A percentile compares a stretch with the other conserved stretches of the same genome.
These are phyloP conservation scores for Rhizopus sp. DNA, from an alignment of 371 early-diverging fungal species.

Conservation along the genomic window DNA sequence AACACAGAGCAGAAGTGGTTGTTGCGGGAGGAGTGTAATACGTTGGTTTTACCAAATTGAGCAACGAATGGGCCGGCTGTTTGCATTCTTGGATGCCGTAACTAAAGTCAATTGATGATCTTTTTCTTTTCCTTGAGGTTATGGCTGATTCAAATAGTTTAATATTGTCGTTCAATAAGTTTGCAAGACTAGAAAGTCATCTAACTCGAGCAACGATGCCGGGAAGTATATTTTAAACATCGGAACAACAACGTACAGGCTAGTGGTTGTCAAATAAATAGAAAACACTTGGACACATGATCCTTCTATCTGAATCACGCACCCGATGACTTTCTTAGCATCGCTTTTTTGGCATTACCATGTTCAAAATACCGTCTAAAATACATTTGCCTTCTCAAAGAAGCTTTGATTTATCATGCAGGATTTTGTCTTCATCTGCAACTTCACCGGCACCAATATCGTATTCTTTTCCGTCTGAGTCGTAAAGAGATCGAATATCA, in stretches of 20 bases:
- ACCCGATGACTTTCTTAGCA: conserved; percentile 2
- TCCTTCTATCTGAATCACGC: conserved; percentile 8
- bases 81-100: neutral
- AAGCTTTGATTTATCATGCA: conserved; percentile 11
- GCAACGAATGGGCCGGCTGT: conserved; percentile 5
- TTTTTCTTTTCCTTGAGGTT: neutral
- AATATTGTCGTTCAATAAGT: conserved; percentile 4
- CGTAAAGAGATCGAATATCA: too few species aligned
- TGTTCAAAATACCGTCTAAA: neutral
- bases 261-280: neutral
- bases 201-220: neutral
- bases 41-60: conserved; percentile 1
- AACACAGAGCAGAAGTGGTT: neutral
- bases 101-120: neutral
- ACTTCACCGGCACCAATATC: conserved; percentile 9
- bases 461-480: conserved; percentile 10
- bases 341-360: neutral
- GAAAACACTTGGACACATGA: conserved; percentile 7
- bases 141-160: too few species aligned
- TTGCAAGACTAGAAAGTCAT: conserved; percentile 2
- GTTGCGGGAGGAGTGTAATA: neutral
- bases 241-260: conserved; percentile 5
- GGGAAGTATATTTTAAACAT: conserved; percentile 5
- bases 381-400: conserved; percentile 17
- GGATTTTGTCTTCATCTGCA: conserved; percentile 3